Percentiles rank a stretch among this genome's conserved stretches.
Evolutionary conservation across 2,329 filamentous ascomycete genomes (phyloP).

Genomic region (Colletotrichum sp.): DNA sequence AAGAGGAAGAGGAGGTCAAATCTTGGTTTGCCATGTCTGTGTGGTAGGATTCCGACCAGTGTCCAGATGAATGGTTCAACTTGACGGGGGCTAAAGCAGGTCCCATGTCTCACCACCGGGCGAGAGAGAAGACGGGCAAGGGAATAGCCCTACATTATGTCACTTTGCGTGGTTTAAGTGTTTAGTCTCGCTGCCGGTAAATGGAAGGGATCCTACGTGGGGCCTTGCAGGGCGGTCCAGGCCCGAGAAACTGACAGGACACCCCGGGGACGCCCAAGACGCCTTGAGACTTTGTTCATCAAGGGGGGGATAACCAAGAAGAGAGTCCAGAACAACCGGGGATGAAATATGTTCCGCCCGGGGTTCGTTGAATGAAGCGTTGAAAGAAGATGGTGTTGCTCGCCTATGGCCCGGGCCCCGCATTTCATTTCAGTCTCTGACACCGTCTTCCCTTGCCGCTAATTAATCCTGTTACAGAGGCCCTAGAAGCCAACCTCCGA

Average conservation of each 20-base stretch:
- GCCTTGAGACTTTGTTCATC: neutral
- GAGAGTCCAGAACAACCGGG: neutral
- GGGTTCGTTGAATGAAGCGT: neutral
- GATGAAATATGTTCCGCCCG: neutral
- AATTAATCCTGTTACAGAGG: neutral
- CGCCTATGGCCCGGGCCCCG: neutral
- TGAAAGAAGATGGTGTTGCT: neutral
- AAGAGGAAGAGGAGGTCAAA: neutral
- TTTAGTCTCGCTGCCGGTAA: neutral
- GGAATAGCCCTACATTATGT: constrained; percentile 5
- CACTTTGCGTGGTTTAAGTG: neutral
- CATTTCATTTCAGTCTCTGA: neutral
- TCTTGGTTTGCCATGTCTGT: neutral
- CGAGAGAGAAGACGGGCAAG: neutral
- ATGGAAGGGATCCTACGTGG: constrained; percentile 8
- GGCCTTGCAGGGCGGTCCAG: constrained; percentile 4
- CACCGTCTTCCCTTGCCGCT: neutral
- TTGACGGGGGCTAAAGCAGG: neutral
- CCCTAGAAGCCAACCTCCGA: neutral
- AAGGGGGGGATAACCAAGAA: no score
- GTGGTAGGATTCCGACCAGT: neutral
- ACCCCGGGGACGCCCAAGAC: neutral
- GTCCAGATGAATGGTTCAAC: neutral
- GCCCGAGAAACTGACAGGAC: neutral
- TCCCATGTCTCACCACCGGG: neutral